Base-by-base conservation (phyloP, 306 rosid genomes). In the Dryas octopetala region DNA sequence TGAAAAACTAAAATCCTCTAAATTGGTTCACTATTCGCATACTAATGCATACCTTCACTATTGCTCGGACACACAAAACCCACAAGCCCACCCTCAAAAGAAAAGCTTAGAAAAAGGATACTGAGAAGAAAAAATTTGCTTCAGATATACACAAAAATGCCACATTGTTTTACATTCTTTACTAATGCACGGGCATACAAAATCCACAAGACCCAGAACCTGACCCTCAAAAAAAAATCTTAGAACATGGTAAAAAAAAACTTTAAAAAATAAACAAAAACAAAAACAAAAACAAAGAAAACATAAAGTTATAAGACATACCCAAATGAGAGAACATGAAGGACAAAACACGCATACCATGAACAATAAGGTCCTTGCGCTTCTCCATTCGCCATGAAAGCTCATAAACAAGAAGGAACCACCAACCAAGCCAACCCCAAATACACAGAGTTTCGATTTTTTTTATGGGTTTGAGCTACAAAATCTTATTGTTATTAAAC, bases 341-440 rank as follows among this genome's bases (percentile, higher is more conserved):
- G 77, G 76, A 65, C 74, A 76, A 80, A 5, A 62, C 17, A 70
- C 28, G 70, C 82, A 74, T 87, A 90, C 92, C 90, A 74, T 70
- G 80, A 76, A 78, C 70, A 68, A 79, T 43, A 74, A 78, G 76
- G 70, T 74, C 50, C 51, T 5, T 55, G 75, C 51, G 17, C 68
- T 48, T 26, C 73, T 40, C 46, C 80, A 73, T 70, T 74, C 50
- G 77, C 90, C 92, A 89, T 88, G 75, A 77, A 64, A 65, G 61
- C 68, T 47, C 62, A 78, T 41, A 73, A 46, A 69, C 62, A 45
- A 40, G 8, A 54, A 46, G 47, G 7, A 43, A 6, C 19, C 58
- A 53, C 58, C 5, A 53, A 6, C 49, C 49, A 46, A 8, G 9
- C 28, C 26, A 55, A 52, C 2, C 19, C 2, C 26, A 47, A 32